Conservation (phyloP, 23 red algal species). For the Pyropia haitanensis region DNA sequence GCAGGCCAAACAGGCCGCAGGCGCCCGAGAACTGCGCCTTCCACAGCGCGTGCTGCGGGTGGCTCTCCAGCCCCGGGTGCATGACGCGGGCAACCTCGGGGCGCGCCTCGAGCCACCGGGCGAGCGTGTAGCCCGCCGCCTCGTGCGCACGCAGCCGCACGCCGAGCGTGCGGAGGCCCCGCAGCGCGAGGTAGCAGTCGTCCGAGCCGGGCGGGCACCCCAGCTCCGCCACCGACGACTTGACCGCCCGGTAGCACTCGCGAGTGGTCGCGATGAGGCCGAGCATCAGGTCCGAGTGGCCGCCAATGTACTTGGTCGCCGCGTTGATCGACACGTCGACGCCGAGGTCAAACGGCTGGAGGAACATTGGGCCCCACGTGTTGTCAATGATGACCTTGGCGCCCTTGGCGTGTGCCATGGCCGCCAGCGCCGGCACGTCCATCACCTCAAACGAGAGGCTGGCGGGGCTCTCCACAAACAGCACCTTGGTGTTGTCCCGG, state of each 20-base stretch:
- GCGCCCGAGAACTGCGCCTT: conserved; percentile 77
- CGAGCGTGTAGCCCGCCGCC: conserved; percentile 41
- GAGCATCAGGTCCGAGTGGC: conserved; percentile 98
- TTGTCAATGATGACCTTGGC: conserved; percentile 88
- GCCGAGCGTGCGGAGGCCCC: conserved; percentile 76
- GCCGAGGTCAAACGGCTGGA: conserved; percentile 66
- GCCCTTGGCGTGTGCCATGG: conserved; percentile 46
- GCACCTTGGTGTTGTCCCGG: conserved; percentile 41
- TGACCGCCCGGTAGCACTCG: conserved; percentile 70
- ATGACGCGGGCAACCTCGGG: conserved; percentile 78
- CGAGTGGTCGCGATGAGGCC: conserved; percentile 74
- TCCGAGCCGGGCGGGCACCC: conserved; percentile 94
- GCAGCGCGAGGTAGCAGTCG: conserved; percentile 90
- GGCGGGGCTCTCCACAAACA: conserved; percentile 77
- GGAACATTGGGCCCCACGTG: conserved; percentile 88
- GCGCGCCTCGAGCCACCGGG: conserved; percentile 76
- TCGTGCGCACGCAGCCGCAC: conserved; percentile 87
- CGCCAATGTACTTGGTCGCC: conserved; percentile 96
- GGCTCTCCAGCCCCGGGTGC: conserved; percentile 76
- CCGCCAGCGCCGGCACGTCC: conserved; percentile 68
- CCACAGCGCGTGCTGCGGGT: conserved; percentile 95
- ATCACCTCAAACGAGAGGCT: conserved; percentile 92
- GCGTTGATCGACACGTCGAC: conserved; percentile 90
- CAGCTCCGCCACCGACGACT: conserved; percentile 70
- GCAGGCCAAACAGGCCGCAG: conserved; percentile 77